Base-by-base conservation (phyloP, 768 basidiomycete species). In the Auricularia cornea region DNA sequence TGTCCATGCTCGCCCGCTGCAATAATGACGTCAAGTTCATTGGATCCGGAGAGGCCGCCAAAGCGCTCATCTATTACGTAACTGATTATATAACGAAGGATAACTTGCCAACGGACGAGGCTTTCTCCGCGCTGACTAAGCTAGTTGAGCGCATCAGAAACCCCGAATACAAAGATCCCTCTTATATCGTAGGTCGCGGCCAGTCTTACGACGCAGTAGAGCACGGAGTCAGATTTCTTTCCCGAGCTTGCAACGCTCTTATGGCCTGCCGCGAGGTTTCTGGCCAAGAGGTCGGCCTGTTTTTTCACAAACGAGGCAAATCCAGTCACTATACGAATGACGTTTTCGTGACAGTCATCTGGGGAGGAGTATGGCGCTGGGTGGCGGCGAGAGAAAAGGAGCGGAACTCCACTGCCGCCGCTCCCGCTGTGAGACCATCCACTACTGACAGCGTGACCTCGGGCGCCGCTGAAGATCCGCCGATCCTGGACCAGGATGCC, bases 61-160 rank as follows among this genome's bases (percentile, higher is more conserved):
- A 59, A 59, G 62, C 62, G 11, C 11, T 59, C 3, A 11, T 59
- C 23, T 62, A 62, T 59, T 62, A 62, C 33, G 52, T 62, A 8
- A 62, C 62, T 6, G 62, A 62, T 38, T 62, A 62, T 28, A 59
- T 62, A 3, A 62, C 62, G 12, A 62, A 62, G 56, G 20, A 20
- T 56, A 20, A n/a, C 18, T 32, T 62, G 11, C 16, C 16, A 10
- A 44, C 54, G 4, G 41, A 62, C 33, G 51, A 20, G 18, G 26
- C 52, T 4, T 62, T 35, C 29, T n/a, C 30, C 8, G 51, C 62
- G 23, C 23, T 62, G 52, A 11, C 18, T 5, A 48, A 48, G 20
- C 44, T 48, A 4, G 44, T 48, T 20, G 44, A 48, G 44, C 44
- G 44, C 23, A 48, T 48, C 44, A 48, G 23, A 20, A 5, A 48